Base-by-base conservation (phyloP, 768 basidiomycete species). In the Suillus decipiens region DNA sequence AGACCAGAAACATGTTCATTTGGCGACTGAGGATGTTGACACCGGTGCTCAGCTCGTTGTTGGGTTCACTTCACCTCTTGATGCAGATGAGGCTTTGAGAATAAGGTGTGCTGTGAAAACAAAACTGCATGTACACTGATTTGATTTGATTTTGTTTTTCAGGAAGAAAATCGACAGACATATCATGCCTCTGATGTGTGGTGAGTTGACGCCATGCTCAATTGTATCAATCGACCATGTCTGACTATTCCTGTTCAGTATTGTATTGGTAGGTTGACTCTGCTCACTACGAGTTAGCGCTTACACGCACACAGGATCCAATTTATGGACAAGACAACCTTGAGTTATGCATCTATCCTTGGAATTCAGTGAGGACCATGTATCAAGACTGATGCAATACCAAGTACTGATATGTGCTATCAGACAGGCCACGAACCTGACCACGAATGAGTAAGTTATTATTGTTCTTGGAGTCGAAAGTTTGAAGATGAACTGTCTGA, bases 271-370 rank as follows among this genome's bases (percentile, higher is more conserved):
- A 67, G 15, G 77, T 12, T 14, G 5, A 11, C 24, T 14, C 33
- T 41, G 24, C 33, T 55, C 12, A 15, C 19, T 6, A 33, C 33
- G 14, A 31, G 15, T 56, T 1, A 53, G 19, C 24, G 19, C 50
- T 53, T 36, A 59, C 7, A 19, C 22, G 8, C 15, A 36, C 28
- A 12, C 64, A 84, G 86, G 82, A 81, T 89, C n/a, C 86, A 88
- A 70, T 88, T 84, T 64, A 88, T 88, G 84, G 87, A 88, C 67
- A 88, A 88, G 75, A 86, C 83, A 3, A 89, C 87, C 1, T 73
- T 89, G 8, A 86, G 86, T 4, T 82, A 79, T 64, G 69, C 87
- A 2, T 83, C 87, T 6, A 86, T 89, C 63, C 77, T 89, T 56
- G 88, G 88, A 3, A 88, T 89, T 67, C 77, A 77, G 87, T 86